phyloP scores from a whole-genome alignment of 164 flowering plant genomes.

The Litsea cubeba region DNA sequence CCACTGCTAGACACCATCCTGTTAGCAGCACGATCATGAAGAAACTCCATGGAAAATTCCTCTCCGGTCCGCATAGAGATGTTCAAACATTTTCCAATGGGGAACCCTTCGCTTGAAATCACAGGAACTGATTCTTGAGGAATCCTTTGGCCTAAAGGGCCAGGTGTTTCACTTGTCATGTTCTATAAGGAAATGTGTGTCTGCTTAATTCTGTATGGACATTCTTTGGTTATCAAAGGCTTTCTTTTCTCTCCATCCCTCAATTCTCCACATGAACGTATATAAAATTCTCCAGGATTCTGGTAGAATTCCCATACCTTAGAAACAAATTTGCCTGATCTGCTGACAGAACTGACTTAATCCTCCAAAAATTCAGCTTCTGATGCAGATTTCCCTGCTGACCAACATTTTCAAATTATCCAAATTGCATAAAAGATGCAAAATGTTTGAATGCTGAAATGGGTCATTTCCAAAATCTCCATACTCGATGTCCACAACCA shows the following conservation, averaged over 20 bases:
- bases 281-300: not conserved
- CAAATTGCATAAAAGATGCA: too few relatives aligned
- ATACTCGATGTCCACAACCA: too few relatives aligned
- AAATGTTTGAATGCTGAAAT: too few relatives aligned
- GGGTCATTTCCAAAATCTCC: too few relatives aligned
- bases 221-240: constrained; percentile 1
- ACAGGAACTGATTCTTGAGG: constrained; percentile 17
- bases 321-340: not conserved
- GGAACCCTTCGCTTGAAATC: constrained; percentile 7
- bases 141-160: constrained; percentile 27
- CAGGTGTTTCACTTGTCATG: constrained; percentile 37
- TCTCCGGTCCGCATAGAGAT: constrained; percentile 74
- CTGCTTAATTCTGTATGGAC: constrained; percentile 6
- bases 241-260: constrained; percentile 1
- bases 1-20: constrained; percentile 18
- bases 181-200: not conserved
- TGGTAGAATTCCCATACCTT: not conserved
- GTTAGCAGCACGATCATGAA: constrained; percentile 38
- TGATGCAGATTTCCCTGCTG: not conserved
- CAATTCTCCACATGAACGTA: not conserved
- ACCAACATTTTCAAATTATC: not conserved
- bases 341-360: not conserved
- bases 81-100: constrained; percentile 17
- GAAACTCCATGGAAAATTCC: constrained; percentile 63
- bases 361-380: not conserved